Percentiles rank a stretch among this genome's conserved stretches.
Conservation (phyloP, 2,329 filamentous ascomycete species). For the Acephala macrosclerotiorum region DNA sequence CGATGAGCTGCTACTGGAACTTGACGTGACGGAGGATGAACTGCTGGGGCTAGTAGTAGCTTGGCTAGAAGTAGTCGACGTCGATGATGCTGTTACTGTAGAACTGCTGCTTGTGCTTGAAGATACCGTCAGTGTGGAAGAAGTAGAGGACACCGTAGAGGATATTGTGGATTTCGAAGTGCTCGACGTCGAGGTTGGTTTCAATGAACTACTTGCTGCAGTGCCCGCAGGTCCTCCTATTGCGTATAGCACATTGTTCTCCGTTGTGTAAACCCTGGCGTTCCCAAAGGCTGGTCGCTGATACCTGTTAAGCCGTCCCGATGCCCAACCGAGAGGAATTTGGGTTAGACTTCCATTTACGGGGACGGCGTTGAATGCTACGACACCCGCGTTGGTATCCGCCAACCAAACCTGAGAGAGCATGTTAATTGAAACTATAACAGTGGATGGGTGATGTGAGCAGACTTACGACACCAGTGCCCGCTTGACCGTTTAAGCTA, state of each 20-base stretch:
- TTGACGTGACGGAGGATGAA: constrained; percentile 7
- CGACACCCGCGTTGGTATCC: constrained; percentile 51
- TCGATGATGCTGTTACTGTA: neutral
- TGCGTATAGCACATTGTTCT: constrained; percentile 42
- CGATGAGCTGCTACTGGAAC: too few relatives aligned
- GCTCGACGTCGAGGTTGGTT: neutral
- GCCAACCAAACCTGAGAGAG: constrained; percentile 11
- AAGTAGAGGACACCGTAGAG: neutral
- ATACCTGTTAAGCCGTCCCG: constrained; percentile 62
- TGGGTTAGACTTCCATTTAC: constrained; percentile 48
- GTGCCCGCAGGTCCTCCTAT: neutral
- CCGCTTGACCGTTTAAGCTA: constrained; percentile 15
- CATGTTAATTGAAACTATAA: too few relatives aligned
- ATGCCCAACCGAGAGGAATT: constrained; percentile 51
- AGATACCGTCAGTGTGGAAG: neutral
- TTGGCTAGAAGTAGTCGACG: neutral
- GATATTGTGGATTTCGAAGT: neutral
- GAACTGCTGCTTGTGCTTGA: neutral
- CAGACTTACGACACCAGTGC: constrained; percentile 12
- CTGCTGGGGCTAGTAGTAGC: neutral
- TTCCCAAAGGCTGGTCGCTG: constrained; percentile 62
- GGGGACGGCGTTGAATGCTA: constrained; percentile 59
- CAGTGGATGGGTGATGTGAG: neutral
- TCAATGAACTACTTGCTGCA: neutral
- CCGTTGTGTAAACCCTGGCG: constrained; percentile 59